Conservation (phyloP, 495 filamentous ascomycete species). For the Xylaria cubensis region DNA sequence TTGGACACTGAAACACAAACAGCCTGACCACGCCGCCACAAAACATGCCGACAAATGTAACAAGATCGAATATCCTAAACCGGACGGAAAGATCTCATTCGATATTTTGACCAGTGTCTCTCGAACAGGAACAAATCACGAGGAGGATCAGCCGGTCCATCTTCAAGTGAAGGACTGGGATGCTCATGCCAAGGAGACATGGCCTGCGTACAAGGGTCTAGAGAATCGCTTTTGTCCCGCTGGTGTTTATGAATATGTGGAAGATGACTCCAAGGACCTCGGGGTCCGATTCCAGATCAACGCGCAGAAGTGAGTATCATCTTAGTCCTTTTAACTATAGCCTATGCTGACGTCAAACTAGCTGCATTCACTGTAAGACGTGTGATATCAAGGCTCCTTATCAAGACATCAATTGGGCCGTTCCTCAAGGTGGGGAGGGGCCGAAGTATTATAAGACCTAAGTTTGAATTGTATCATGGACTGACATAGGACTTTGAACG, state of each 20-base stretch:
- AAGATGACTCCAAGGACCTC: slow-evolving; percentile 79
- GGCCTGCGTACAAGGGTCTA: slow-evolving; percentile 86
- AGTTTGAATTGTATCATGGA: not conserved
- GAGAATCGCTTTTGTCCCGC: slow-evolving; percentile 99
- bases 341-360: slow-evolving; percentile 42
- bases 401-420: slow-evolving; percentile 97
- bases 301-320: slow-evolving; percentile 83
- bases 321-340: slow-evolving; percentile 3
- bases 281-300: slow-evolving; percentile 98
- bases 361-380: slow-evolving; percentile 99
- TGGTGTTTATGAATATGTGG: slow-evolving; percentile 97
- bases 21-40: slow-evolving; percentile 76
- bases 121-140: slow-evolving; percentile 96
- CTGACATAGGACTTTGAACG: not conserved
- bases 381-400: slow-evolving; percentile 98
- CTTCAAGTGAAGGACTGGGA: slow-evolving; percentile 95
- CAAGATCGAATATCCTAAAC: slow-evolving; percentile 97
- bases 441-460: slow-evolving; percentile 96
- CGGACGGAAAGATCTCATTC: slow-evolving; percentile 91
- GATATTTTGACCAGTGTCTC: slow-evolving; percentile 95
- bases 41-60: slow-evolving; percentile 77
- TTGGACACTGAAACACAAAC: slow-evolving; percentile 91
- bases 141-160: slow-evolving; percentile 98
- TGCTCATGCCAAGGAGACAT: slow-evolving; percentile 79
- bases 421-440: slow-evolving; percentile 93